Evolutionary conservation across 495 filamentous ascomycete genomes (phyloP), one percentile per base, ranked within the genome.

Genomic region (Gamarada debralockiae): DNA sequence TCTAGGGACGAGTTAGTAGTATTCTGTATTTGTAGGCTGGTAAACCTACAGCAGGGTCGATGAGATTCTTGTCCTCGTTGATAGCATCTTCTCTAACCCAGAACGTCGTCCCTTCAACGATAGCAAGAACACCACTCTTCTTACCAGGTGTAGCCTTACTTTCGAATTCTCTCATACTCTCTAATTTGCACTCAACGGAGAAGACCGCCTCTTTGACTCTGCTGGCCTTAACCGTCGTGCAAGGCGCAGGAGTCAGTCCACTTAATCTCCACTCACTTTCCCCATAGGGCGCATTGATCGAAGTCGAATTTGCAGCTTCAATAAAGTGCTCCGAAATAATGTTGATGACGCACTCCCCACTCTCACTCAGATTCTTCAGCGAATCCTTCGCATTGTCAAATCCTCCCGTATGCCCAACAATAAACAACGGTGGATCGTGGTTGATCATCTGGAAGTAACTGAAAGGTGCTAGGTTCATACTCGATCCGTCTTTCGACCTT

Each of bases 61-160:
- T 73, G 22, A 84, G 50, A 53, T 81, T 88, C 62, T 73, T 78
- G 14, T 87, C 83, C 63, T 88, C 80, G 58, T 95, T 85, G 6
- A 97, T 71, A 10, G 89, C 90, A 72, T 96, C 92, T 64, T 96
- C 90, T 41, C 92, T 69, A 10, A 82, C 90, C 88, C 90, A 95
- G 62, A 98, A 97, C 22, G 83, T 73, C 34, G 86, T 81, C 1
- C 92, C 92, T 72, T 98, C 91, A 8, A 97, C 73, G 43, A 95
- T 79, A 13, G 80, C 87, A 61, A 96, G 23, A 8, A 83, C 84
- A 0, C 86, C 80, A 0, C 82, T 83, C 71, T 81, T 87, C 71
- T 82, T 86, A 3, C 89, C 90, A 0, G 84, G 83, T 4, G 64
- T 79, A 0, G 71, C 68, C 20, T 75, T 70, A 60, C 85, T 89